Evolutionary conservation across 257 asterid species (phyloP).

Genomic region (Lycium ferocissimum): DNA sequence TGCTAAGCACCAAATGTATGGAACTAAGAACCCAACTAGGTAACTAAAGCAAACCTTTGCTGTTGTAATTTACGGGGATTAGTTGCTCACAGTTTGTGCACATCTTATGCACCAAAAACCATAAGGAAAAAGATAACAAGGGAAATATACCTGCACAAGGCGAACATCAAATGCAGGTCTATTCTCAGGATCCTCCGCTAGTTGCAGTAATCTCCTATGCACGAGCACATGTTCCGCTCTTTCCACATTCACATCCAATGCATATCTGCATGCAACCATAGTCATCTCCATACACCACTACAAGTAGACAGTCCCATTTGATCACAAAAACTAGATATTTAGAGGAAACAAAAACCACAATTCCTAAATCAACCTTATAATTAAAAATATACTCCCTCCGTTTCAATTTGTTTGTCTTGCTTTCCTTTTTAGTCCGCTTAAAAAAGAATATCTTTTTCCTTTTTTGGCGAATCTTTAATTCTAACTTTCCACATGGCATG

Average conservation of each 20-base stretch:
- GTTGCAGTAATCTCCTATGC: conserved; percentile 46
- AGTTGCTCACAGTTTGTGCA: not conserved
- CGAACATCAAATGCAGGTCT: conserved; percentile 48
- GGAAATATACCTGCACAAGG: conserved; percentile 47
- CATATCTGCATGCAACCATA: conserved; percentile 42
- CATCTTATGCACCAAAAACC: not conserved
- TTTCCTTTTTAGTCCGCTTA: no score
- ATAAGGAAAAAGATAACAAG: not conserved
- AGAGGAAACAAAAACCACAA: not conserved
- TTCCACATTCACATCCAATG: conserved; percentile 60
- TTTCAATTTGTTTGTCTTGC: no score
- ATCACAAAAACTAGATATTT: not conserved
- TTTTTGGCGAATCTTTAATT: no score
- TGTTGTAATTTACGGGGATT: not conserved
- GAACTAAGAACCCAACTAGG: not conserved
- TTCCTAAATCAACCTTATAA: not conserved
- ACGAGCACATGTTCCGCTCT: conserved; percentile 60
- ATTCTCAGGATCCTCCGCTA: conserved; percentile 49
- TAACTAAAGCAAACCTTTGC: not conserved
- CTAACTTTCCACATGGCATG: no score
- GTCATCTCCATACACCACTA: conserved; percentile 2
- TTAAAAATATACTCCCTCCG: no score
- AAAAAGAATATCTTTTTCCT: no score
- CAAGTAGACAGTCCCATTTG: not conserved
- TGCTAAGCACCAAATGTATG: not conserved